These are phyloP conservation scores for Geranium brycei DNA, from an alignment of 345 rosid species.

Conservation along the genomic window DNA sequence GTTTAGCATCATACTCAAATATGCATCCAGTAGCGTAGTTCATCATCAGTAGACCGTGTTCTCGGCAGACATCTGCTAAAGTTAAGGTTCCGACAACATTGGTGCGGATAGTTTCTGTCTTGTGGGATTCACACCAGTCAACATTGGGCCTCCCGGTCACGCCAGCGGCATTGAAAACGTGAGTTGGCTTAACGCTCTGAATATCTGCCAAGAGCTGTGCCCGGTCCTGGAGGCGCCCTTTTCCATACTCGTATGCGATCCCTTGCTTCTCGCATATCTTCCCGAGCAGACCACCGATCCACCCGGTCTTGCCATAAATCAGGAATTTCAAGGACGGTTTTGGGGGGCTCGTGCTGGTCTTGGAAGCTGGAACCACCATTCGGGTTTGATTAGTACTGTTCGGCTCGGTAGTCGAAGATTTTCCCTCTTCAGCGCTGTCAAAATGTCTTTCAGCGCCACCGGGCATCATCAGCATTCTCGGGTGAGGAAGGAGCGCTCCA, in stretches of 20 bases:
- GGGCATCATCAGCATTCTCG: conserved; percentile 89
- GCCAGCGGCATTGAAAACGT: conserved; percentile 88
- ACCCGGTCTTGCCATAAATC: conserved; percentile 83
- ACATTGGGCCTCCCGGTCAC: conserved; percentile 92
- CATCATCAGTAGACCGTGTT: conserved; percentile 55
- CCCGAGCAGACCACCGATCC: conserved; percentile 86
- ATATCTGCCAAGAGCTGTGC: conserved; percentile 57
- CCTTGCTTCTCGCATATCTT: conserved; percentile 70
- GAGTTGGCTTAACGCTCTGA: conserved; percentile 57
- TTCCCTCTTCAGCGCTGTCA: conserved; percentile 50
- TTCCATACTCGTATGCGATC: conserved; percentile 63
- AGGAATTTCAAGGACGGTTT: conserved; percentile 51
- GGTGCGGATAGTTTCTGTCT: conserved; percentile 72
- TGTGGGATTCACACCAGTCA: conserved; percentile 94
- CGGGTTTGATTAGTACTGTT: conserved; percentile 30
- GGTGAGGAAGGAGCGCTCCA: conserved; percentile 84
- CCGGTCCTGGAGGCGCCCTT: conserved; percentile 69
- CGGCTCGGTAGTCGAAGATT: conserved; percentile 20
- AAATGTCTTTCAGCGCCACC: conserved; percentile 48
- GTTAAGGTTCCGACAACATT: conserved; percentile 80
- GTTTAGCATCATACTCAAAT: conserved; percentile 72
- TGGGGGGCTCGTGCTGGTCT: conserved; percentile 24
- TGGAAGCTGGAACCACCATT: conserved; percentile 55
- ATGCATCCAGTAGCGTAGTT: conserved; percentile 89
- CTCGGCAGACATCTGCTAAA: conserved; percentile 78